These are phyloP conservation scores for Imleria badia DNA, from an alignment of 768 basidiomycete genomes.

Conservation along the genomic window DNA sequence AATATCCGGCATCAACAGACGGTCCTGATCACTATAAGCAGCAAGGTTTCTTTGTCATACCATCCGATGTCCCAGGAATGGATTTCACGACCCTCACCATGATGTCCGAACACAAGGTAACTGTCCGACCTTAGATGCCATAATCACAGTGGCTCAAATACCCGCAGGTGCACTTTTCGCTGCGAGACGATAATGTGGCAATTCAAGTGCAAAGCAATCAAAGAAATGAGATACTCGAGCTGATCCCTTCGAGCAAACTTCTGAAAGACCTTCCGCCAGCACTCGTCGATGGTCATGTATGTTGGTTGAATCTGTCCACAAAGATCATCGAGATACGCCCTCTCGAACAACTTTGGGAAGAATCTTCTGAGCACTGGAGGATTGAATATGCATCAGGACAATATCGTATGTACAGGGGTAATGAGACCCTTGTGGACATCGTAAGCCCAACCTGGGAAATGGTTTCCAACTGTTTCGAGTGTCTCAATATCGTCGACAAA, in stretches of 20 bases:
- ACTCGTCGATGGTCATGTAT: slow-evolving; percentile 7
- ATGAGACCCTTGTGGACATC: slow-evolving; percentile 16
- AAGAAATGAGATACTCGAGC: slow-evolving; percentile 2
- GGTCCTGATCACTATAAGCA: too few relatives aligned
- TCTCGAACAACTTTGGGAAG: slow-evolving; percentile 15
- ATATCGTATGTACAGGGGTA: background rate
- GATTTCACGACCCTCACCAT: background rate
- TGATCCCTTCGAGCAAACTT: slow-evolving; percentile 17
- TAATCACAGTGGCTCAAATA: background rate
- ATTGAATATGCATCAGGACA: background rate
- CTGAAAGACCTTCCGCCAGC: slow-evolving; percentile 18
- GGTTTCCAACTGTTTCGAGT: too few relatives aligned
- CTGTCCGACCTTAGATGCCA: background rate
- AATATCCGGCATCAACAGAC: background rate
- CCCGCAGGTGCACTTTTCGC: slow-evolving; percentile 16
- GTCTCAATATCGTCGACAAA: too few relatives aligned
- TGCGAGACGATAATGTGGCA: slow-evolving; percentile 1
- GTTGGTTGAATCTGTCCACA: slow-evolving; percentile 23
- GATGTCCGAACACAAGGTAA: slow-evolving; percentile 1
- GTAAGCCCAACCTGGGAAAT: background rate
- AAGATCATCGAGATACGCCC: slow-evolving; percentile 23
- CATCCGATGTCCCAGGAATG: background rate
- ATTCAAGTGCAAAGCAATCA: slow-evolving; percentile 2
- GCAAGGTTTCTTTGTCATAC: background rate
- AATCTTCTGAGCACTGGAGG: slow-evolving; percentile 19